Percentiles rank a stretch among this genome's conserved stretches.
Conservation (phyloP, 2,329 filamentous ascomycete species). For the Epichloe gansuensis region DNA sequence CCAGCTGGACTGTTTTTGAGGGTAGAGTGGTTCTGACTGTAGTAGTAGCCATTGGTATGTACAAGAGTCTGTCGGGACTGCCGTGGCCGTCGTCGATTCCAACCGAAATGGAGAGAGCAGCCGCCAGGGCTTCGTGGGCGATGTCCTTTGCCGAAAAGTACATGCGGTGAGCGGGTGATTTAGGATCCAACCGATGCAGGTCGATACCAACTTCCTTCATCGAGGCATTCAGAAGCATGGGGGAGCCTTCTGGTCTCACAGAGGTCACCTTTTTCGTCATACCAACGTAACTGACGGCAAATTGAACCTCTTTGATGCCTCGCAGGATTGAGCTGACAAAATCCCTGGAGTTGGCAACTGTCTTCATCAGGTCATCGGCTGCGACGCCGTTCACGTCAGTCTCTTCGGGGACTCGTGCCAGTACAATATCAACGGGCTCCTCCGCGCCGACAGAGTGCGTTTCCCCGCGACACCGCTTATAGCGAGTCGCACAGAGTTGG, state of each 20-base stretch:
- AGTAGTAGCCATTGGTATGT: constrained; percentile 94
- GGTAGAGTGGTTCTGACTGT: constrained; percentile 88
- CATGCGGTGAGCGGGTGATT: constrained; percentile 92
- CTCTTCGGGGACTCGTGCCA: constrained; percentile 65
- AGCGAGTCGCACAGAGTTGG: constrained; percentile 44
- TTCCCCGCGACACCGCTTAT: constrained; percentile 32
- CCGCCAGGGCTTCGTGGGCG: constrained; percentile 85
- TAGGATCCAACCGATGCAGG: constrained; percentile 78
- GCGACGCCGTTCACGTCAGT: constrained; percentile 53
- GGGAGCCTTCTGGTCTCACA: constrained; percentile 51
- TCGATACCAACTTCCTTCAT: constrained; percentile 97
- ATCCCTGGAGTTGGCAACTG: constrained; percentile 83
- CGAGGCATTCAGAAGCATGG: constrained; percentile 71
- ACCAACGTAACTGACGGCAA: constrained; percentile 83
- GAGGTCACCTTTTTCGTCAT: constrained; percentile 67
- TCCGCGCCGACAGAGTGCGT: constrained; percentile 21
- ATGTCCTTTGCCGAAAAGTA: constrained; percentile 90
- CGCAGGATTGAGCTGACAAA: constrained; percentile 81
- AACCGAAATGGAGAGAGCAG: constrained; percentile 82
- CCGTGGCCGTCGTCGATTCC: constrained; percentile 84
- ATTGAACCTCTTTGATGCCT: constrained; percentile 92
- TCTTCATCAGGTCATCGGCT: constrained; percentile 58
- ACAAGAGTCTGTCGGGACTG: constrained; percentile 74
- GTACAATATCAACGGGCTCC: constrained; percentile 46
- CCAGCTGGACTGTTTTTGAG: constrained; percentile 80